These are phyloP conservation scores for Globisporangium lucens DNA, from an alignment of 352 stramenopile species.

Conservation along the genomic window DNA sequence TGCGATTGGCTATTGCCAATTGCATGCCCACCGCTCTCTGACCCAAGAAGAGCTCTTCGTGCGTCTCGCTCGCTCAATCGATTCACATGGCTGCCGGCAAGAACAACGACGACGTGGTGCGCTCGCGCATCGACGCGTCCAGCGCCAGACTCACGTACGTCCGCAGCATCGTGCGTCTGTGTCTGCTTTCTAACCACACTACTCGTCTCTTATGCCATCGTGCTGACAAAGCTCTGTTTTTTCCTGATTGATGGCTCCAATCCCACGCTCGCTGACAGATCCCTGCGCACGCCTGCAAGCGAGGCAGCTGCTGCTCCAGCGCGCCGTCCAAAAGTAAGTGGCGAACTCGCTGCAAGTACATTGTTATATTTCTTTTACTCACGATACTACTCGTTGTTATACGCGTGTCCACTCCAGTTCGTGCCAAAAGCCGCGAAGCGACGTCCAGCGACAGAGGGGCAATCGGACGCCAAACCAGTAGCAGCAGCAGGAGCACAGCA, in stretches of 20 bases:
- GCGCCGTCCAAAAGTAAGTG: slow-evolving; percentile 49
- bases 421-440: slow-evolving; percentile 71
- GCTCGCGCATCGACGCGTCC: slow-evolving; percentile 66
- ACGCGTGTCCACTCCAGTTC: slow-evolving; percentile 34
- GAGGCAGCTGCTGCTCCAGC: slow-evolving; percentile 29
- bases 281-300: slow-evolving; percentile 43
- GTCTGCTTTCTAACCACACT: not conserved
- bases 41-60: slow-evolving; percentile 2
- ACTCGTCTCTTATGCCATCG: not conserved
- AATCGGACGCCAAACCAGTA: slow-evolving; percentile 11
- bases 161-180: not conserved
- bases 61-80: not conserved
- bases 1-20: slow-evolving; percentile 1
- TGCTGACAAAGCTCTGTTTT: not conserved
- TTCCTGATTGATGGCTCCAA: not conserved
- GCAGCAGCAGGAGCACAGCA: slow-evolving; percentile 21
- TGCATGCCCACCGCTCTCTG: slow-evolving; percentile 1
- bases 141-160: slow-evolving; percentile 65
- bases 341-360: not conserved
- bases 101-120: slow-evolving; percentile 42
- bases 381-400: not conserved
- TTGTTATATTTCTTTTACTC: not conserved
- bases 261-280: slow-evolving; percentile 26
- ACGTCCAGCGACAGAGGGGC: slow-evolving; percentile 31
- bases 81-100: slow-evolving; percentile 39